phyloP scores from a whole-genome alignment of 2,329 filamentous ascomycete genomes.

The Pestalotiopsis sp. region DNA sequence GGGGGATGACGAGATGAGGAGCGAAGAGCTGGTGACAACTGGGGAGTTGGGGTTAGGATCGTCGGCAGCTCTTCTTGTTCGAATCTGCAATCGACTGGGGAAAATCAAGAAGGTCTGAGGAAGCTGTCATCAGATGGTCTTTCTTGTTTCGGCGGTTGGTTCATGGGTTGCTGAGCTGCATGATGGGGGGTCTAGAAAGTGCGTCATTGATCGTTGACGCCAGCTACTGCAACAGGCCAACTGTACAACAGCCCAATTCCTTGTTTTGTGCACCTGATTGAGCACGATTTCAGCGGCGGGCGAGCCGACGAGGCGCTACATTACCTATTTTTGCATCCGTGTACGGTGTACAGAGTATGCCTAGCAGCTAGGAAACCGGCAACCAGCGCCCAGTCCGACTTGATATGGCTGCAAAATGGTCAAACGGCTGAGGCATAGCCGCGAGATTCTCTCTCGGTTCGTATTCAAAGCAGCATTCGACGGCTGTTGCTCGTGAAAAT shows the following conservation, averaged over 20 bases:
- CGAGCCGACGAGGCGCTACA: not conserved
- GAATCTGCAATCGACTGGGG: not conserved
- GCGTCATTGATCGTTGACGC: not conserved
- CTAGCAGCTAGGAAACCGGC: not conserved
- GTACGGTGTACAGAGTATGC: not conserved
- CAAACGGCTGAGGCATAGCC: too few species aligned
- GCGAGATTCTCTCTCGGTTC: not conserved
- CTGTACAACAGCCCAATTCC: not conserved
- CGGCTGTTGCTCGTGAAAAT: not conserved
- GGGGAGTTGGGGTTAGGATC: not conserved
- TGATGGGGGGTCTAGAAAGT: not conserved
- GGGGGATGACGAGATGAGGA: conserved; percentile 1
- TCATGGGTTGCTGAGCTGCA: not conserved
- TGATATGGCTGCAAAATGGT: too few species aligned
- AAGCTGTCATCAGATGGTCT: not conserved
- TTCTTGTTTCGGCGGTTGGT: not conserved
- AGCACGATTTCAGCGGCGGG: not conserved
- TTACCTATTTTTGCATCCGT: not conserved
- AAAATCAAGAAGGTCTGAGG: not conserved
- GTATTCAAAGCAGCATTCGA: not conserved
- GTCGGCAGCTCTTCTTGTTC: not conserved
- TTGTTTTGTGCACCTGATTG: not conserved
- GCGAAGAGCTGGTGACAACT: not conserved
- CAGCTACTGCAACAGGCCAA: not conserved
- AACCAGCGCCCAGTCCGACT: too few species aligned